Conservation (phyloP, 177 flowering plant species). For the Vitis hybrid region DNA sequence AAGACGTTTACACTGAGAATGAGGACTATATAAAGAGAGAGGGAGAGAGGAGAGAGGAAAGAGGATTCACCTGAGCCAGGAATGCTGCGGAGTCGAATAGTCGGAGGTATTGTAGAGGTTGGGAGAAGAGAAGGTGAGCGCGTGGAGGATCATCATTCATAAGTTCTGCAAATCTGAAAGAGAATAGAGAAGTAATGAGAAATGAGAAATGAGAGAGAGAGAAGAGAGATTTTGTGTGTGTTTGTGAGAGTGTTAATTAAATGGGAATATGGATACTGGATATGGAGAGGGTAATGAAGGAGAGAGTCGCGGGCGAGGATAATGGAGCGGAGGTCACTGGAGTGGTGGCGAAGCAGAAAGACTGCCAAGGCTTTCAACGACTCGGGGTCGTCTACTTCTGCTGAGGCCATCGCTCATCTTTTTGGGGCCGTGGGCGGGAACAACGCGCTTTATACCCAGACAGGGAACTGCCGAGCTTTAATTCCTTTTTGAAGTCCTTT, state of each 20-base stretch:
- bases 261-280: slow-evolving; percentile 68
- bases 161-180: slow-evolving; percentile 62
- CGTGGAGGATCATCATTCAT: slow-evolving; percentile 43
- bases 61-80: slow-evolving; percentile 53
- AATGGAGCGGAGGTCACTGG: slow-evolving; percentile 53
- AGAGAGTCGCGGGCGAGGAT: slow-evolving; percentile 55
- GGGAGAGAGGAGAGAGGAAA: background rate
- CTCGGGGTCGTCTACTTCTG: too few relatives aligned
- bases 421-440: too few relatives aligned
- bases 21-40: background rate
- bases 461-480: too few relatives aligned
- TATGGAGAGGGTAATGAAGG: slow-evolving; percentile 68
- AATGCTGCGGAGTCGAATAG: slow-evolving; percentile 59
- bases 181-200: background rate
- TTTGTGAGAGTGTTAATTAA: background rate
- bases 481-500: too few relatives aligned
- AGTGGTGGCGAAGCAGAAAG: slow-evolving; percentile 40
- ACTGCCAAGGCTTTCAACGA: slow-evolving; percentile 15
- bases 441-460: too few relatives aligned
- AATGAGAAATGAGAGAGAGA: background rate
- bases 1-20: background rate
- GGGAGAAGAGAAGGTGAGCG: slow-evolving; percentile 47
- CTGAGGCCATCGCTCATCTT: too few relatives aligned
- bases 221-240: background rate
- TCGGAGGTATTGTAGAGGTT: slow-evolving; percentile 48